Evolutionary conservation across 2,329 filamentous ascomycete species (phyloP), one percentile per base, ranked within the genome.

Genomic region (Ceratocystis diversiconidia): DNA sequence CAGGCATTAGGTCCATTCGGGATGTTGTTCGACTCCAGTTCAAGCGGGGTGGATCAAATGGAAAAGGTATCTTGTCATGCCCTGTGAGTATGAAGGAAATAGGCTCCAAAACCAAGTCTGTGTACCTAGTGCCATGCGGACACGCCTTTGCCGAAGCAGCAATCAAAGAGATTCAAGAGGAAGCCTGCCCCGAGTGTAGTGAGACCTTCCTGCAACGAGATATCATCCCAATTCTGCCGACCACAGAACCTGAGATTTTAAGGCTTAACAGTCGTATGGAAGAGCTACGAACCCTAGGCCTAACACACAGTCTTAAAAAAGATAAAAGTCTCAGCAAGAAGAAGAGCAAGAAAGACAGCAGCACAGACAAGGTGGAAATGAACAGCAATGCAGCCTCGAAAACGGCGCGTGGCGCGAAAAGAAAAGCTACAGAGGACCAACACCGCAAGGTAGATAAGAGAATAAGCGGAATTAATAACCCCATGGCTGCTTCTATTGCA

Each of bases 121-220:
- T 95, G 1, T 99, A 97, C 71, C 72, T 99, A 2, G 89, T 97
- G 3, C 94, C 94, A 0, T 99, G 94, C 72, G 95, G 94, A 0
- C 95, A 99, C 78, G 92, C 90, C 0, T 97, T 97, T 75, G 87
- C 90, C 0, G 91, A 95, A 68, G 85, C 85, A 64, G 90, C 91
- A 6, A 86, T 97, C 69, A 88, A 86, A 70, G 89, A 94, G 75
- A 84, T 95, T n/a, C 73, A 77, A 2, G 86, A 88, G 69, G 78
- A 79, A 32, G 72, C 73, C 0, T 87, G 85, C 66, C 82, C 84
- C 0, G 82, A 92, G 76, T 99, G 94, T 75, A 89, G 87, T 69
- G 84, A 86, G 66, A 71, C 80, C 0, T 96, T 94, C 72, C 82
- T 83, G 25, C 75, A 80, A 28, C 85, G 88, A 36, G 89, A 97